A percentile compares a stretch with the other conserved stretches of the same genome.
These are phyloP conservation scores for Aspergillus tubingensis DNA, from an alignment of 2,329 filamentous ascomycete species.

Conservation along the genomic window DNA sequence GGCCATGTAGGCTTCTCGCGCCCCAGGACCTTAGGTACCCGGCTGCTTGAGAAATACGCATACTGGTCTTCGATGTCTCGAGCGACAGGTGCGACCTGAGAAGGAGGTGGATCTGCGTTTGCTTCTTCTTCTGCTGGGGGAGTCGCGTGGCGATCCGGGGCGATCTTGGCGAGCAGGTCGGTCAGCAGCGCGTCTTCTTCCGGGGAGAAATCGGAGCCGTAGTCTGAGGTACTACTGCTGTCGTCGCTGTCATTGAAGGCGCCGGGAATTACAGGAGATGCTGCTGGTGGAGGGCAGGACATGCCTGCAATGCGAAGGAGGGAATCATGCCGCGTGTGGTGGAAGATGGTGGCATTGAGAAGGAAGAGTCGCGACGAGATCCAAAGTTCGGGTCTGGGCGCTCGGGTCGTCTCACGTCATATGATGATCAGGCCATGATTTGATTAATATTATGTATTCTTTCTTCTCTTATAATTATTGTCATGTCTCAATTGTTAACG, in stretches of 20 bases:
- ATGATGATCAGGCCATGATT: neutral
- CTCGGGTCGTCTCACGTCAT: conserved; percentile 12
- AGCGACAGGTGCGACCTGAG: conserved; percentile 25
- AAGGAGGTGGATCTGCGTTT: neutral
- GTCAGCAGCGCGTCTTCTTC: conserved; percentile 59
- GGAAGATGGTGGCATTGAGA: neutral
- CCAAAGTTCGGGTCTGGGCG: neutral
- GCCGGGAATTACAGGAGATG: conserved; percentile 22
- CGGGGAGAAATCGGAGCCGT: conserved; percentile 63
- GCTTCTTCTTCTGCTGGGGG: conserved; percentile 25
- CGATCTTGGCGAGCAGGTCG: conserved; percentile 52
- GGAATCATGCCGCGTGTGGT: conserved; percentile 23
- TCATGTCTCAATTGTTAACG: neutral
- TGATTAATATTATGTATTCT: no score
- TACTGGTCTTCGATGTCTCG: conserved; percentile 50
- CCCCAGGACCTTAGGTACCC: conserved; percentile 46
- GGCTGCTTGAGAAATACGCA: conserved; percentile 36
- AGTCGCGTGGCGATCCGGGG: conserved; percentile 30
- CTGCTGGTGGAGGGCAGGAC: conserved; percentile 29
- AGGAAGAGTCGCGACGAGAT: neutral
- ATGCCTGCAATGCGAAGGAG: conserved; percentile 30
- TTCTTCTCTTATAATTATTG: neutral
- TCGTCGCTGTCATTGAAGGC: conserved; percentile 17
- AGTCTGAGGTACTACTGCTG: conserved; percentile 51
- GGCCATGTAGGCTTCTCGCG: conserved; percentile 36